A percentile compares a stretch with the other conserved stretches of the same genome.
Evolutionary conservation across 2,329 filamentous ascomycete genomes (phyloP).

Genomic region (Shiraia bambusicola): DNA sequence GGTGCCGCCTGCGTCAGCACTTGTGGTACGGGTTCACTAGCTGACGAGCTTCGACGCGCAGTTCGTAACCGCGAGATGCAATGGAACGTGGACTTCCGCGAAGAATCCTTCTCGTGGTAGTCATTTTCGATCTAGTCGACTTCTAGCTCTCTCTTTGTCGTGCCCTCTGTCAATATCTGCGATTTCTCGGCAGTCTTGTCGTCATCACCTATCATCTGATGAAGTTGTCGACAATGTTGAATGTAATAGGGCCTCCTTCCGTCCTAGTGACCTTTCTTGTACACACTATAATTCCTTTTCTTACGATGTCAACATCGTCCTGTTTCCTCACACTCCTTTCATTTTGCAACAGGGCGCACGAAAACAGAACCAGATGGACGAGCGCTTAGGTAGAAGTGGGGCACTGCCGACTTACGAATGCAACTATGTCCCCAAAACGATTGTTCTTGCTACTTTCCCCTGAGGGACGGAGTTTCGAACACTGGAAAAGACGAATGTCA

Average conservation of each 20-base stretch:
- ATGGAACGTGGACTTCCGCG: slow-evolving; percentile 73
- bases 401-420: slow-evolving; percentile 1
- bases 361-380: slow-evolving; percentile 18
- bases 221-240: slow-evolving; percentile 8
- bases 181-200: slow-evolving; percentile 4
- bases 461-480: background rate
- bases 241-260: slow-evolving; percentile 15
- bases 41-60: slow-evolving; percentile 71
- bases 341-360: slow-evolving; percentile 17
- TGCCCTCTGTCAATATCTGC: slow-evolving; percentile 18
- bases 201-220: slow-evolving; percentile 5
- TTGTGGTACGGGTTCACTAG: slow-evolving; percentile 72
- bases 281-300: slow-evolving; percentile 31
- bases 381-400: slow-evolving; percentile 14
- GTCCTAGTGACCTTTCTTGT: slow-evolving; percentile 25
- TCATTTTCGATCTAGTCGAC: slow-evolving; percentile 2
- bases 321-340: slow-evolving; percentile 18
- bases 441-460: background rate
- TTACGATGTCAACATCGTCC: slow-evolving; percentile 13
- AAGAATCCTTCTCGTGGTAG: slow-evolving; percentile 73
- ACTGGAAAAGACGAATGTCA: background rate
- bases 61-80: slow-evolving; percentile 65
- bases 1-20: slow-evolving; percentile 88
- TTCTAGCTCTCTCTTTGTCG: slow-evolving; percentile 13
- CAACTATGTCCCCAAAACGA: slow-evolving; percentile 4